Percentiles rank a stretch among this genome's conserved stretches.
Evolutionary conservation across 495 filamentous ascomycete genomes (phyloP).

Genomic region (Clavariopsis aquatica): DNA sequence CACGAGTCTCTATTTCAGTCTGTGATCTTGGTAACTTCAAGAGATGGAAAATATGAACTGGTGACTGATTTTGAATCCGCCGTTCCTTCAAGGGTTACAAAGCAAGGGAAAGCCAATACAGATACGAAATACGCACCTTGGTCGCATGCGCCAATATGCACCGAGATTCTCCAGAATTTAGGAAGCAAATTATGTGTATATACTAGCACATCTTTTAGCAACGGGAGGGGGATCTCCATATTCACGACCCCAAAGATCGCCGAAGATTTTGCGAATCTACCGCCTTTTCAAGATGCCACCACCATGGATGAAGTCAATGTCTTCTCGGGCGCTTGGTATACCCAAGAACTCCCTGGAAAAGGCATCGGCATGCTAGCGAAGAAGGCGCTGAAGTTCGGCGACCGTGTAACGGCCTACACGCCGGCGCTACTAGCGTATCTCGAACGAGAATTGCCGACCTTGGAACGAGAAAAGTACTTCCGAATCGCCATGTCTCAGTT

Average conservation of each 20-base stretch:
- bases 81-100: not conserved
- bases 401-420: conserved; percentile 30
- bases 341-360: conserved; percentile 25
- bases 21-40: not conserved
- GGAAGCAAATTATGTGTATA: conserved; percentile 32
- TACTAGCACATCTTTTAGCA: conserved; percentile 26
- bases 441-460: conserved; percentile 17
- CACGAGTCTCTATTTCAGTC: conserved; percentile 15
- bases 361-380: conserved; percentile 32
- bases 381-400: conserved; percentile 15
- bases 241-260: conserved; percentile 36
- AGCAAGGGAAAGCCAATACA: not conserved
- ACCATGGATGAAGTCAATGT: conserved; percentile 18
- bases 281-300: conserved; percentile 20
- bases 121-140: conserved; percentile 13
- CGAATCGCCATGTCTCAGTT: conserved; percentile 29
- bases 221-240: conserved; percentile 33
- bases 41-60: conserved; percentile 3
- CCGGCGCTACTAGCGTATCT: conserved; percentile 28
- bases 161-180: conserved; percentile 10
- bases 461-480: conserved; percentile 34
- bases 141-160: conserved; percentile 29
- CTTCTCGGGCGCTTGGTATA: conserved; percentile 24
- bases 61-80: not conserved
- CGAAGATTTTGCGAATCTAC: conserved; percentile 24